Evolutionary conservation across 78 protist species (phyloP), one percentile per base, ranked within the genome.

Genomic region (Dictyostelium brefeldianum): DNA sequence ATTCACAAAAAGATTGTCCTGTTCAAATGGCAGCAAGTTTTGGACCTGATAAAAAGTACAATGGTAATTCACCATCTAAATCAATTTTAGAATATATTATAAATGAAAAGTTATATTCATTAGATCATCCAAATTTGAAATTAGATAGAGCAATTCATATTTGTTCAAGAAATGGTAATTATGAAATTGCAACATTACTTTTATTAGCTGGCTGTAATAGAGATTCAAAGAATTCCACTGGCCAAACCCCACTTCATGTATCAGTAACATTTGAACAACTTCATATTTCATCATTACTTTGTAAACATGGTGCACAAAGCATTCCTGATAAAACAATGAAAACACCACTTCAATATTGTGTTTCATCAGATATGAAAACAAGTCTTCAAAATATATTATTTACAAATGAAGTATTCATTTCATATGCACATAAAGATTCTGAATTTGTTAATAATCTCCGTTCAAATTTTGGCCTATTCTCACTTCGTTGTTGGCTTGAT

Each of bases 401-500:
- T 31, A 62, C 75, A 48, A 87, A 87, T 43, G 80, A 74, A 50
- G 78, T 87, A 22, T 87, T 87, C 53, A 53, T 87, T 5, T 77
- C 85, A 2, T 87, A 87, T 65, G 93, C 93, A 18, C 93, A 87
- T n/a, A 87, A 65, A 18, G 93, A 87, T 65, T 50, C 70, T 5
- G 84, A 14, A 17, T 87, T 87, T 87, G 85, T 87, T 0, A 57
- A 74, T 17, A 25, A 59, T 8, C 51, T 87, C 3, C 62, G 93
- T 36, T 14, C 56, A 25, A 14, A 5, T 8, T 53, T 87, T 43
- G 93, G 80, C 47, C 5, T 15, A 27, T 31, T 6, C 4, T 87
- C 93, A 11, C 43, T 87, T 20, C 65, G 93, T 62, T 87, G 93
- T 50, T 87, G 93, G 93, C 50, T 87, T 4, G 93, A 87, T 64